Evolutionary conservation across 2,329 filamentous ascomycete genomes (phyloP).

Genomic region (Akanthomyces uredinophilus): DNA sequence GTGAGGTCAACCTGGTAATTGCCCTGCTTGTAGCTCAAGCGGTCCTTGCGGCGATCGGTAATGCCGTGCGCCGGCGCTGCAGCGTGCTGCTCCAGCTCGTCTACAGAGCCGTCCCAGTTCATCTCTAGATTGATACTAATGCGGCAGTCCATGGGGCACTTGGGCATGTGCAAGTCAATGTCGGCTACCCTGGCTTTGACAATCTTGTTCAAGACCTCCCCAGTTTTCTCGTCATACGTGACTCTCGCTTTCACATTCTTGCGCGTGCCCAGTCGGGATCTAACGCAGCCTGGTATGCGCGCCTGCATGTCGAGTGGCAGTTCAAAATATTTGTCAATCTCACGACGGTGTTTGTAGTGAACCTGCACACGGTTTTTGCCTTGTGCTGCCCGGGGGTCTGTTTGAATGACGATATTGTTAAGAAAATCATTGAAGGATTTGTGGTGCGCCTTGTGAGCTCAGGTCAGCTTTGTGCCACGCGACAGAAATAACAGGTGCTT

Average conservation of each 20-base stretch:
- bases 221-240: conserved; percentile 69
- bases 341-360: conserved; percentile 74
- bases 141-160: conserved; percentile 77
- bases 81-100: conserved; percentile 44
- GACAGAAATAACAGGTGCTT: background rate
- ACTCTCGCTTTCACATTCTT: conserved; percentile 51
- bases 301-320: conserved; percentile 56
- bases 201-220: conserved; percentile 70
- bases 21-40: conserved; percentile 84
- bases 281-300: conserved; percentile 60
- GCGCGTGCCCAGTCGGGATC: conserved; percentile 49
- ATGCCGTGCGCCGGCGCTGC: conserved; percentile 33
- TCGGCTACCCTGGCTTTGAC: conserved; percentile 87
- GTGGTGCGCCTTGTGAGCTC: conserved; percentile 61
- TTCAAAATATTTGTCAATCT: conserved; percentile 80
- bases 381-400: conserved; percentile 49
- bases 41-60: conserved; percentile 75
- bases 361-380: conserved; percentile 54
- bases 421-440: conserved; percentile 78
- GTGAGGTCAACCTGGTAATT: conserved; percentile 90
- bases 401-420: conserved; percentile 61
- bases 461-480: conserved; percentile 18
- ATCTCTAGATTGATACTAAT: conserved; percentile 95
- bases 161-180: conserved; percentile 79
- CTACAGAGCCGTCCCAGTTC: conserved; percentile 67